Base-by-base conservation (phyloP, 495 filamentous ascomycete genomes). In the Polyplosphaeria fusca region DNA sequence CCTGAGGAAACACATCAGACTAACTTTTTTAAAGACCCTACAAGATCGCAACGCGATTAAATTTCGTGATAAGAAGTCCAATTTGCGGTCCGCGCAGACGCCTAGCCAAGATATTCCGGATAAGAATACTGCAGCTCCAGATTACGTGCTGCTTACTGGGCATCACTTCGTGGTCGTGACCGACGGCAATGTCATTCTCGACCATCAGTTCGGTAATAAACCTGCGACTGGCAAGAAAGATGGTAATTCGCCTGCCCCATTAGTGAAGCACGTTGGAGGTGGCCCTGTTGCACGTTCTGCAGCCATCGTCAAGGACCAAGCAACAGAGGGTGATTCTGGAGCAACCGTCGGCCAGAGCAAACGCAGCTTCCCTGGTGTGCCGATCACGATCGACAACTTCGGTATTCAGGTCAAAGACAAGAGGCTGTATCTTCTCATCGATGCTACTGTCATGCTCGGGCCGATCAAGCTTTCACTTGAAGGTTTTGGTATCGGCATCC, bases 91-190 rank as follows among this genome's bases (percentile, higher is more conserved):
- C n/a, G n/a, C n/a, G n/a, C n/a, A n/a, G n/a, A n/a, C n/a, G n/a
- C n/a, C n/a, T n/a, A n/a, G n/a, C n/a, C n/a, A n/a, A n/a, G n/a
- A n/a, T n/a, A n/a, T n/a, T n/a, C n/a, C n/a, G n/a, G n/a, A n/a
- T n/a, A n/a, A n/a, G n/a, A n/a, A n/a, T n/a, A n/a, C n/a, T n/a
- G n/a, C n/a, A n/a, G n/a, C n/a, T n/a, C n/a, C n/a, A n/a, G n/a
- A n/a, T n/a, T n/a, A n/a, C 30, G 20, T 32, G 3, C 20, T 19
- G 7, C 47, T 35, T 9, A 7, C 16, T 5, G 47, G 47, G 4
- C 47, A 50, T 37, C 47, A 50, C 19, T 50, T 50, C 47, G 19
- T 50, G 11, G 47, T 50, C 11, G 26, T 50, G 14, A n/a, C 4
- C 5, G 25, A 39, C 24, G 18, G 18, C 7, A 4, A 37, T 11